Evolutionary conservation across 305 asterid genomes (phyloP).

Genomic region (Fraxinus sp.): DNA sequence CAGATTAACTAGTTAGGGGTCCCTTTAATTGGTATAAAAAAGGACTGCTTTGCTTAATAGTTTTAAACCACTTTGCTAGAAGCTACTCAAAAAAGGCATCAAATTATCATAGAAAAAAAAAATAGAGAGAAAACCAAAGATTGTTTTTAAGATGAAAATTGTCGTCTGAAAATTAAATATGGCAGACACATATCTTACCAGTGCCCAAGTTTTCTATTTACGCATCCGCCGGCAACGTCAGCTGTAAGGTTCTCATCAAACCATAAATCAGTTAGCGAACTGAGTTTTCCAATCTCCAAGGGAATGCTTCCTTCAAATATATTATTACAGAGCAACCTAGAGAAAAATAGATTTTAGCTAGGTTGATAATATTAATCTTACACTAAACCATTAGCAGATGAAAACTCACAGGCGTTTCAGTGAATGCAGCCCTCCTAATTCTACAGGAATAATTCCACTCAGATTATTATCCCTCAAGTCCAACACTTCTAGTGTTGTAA

Average conservation of each 20-base stretch:
- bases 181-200: constrained; percentile 40
- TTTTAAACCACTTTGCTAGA: constrained; percentile 40
- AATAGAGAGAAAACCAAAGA: neutral
- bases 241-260: constrained; percentile 51
- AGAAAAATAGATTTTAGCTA: neutral
- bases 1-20: constrained; percentile 42
- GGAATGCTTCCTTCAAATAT: constrained; percentile 72
- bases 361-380: neutral
- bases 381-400: neutral
- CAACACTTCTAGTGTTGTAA: constrained; percentile 62
- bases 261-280: constrained; percentile 53
- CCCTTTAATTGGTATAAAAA: constrained; percentile 40
- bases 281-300: constrained; percentile 62
- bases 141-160: neutral
- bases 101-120: neutral
- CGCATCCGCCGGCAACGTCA: constrained; percentile 45
- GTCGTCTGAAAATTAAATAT: neutral
- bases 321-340: constrained; percentile 76
- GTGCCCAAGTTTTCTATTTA: constrained; percentile 74
- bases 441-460: constrained; percentile 74
- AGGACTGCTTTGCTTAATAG: constrained; percentile 40
- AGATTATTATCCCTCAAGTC: constrained; percentile 77
- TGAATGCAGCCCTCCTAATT: constrained; percentile 63
- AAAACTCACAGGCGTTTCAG: constrained; percentile 64
- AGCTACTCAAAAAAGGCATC: constrained; percentile 44